Evolutionary conservation across 2,329 filamentous ascomycete species (phyloP).

Genomic region (Alternaria longipes): DNA sequence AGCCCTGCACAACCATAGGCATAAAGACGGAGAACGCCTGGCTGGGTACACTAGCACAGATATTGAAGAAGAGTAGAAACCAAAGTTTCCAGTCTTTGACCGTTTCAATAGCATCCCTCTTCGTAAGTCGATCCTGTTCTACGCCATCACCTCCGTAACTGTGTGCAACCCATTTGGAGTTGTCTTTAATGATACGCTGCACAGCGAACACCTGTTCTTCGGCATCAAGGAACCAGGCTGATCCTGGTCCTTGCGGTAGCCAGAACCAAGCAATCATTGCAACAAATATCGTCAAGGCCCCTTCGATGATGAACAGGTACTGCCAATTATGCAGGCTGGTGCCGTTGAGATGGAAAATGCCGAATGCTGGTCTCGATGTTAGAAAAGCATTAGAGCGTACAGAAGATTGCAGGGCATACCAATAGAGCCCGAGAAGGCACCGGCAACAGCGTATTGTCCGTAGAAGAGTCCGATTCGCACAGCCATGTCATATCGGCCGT

Average conservation of each 20-base stretch:
- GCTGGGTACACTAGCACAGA: slow-evolving; percentile 55
- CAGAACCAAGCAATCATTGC: slow-evolving; percentile 38
- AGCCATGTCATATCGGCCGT: slow-evolving; percentile 53
- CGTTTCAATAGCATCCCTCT: slow-evolving; percentile 29
- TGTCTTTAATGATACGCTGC: slow-evolving; percentile 28
- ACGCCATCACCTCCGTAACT: slow-evolving; percentile 6
- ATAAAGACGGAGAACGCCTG: slow-evolving; percentile 54
- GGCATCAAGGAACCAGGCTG: slow-evolving; percentile 52
- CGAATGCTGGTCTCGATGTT: slow-evolving; percentile 36
- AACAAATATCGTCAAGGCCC: slow-evolving; percentile 45
- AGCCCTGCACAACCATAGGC: slow-evolving; percentile 57
- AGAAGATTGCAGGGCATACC: slow-evolving; percentile 14
- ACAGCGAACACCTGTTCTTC: slow-evolving; percentile 26
- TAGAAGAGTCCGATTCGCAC: slow-evolving; percentile 58
- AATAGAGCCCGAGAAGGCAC: slow-evolving; percentile 54
- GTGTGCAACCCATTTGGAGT: slow-evolving; percentile 8
- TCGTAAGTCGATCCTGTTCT: slow-evolving; percentile 22
- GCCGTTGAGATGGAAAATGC: slow-evolving; percentile 58
- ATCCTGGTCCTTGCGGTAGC: slow-evolving; percentile 37
- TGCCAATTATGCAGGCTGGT: slow-evolving; percentile 58
- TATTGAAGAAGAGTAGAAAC: slow-evolving; percentile 47
- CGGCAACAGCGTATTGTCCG: slow-evolving; percentile 54
- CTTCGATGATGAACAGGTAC: slow-evolving; percentile 58
- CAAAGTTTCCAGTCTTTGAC: slow-evolving; percentile 34
- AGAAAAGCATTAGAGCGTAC: background rate